A percentile compares a stretch with the other conserved stretches of the same genome.
These are phyloP conservation scores for Galerina marginata DNA, from an alignment of 768 basidiomycete species.

Conservation along the genomic window DNA sequence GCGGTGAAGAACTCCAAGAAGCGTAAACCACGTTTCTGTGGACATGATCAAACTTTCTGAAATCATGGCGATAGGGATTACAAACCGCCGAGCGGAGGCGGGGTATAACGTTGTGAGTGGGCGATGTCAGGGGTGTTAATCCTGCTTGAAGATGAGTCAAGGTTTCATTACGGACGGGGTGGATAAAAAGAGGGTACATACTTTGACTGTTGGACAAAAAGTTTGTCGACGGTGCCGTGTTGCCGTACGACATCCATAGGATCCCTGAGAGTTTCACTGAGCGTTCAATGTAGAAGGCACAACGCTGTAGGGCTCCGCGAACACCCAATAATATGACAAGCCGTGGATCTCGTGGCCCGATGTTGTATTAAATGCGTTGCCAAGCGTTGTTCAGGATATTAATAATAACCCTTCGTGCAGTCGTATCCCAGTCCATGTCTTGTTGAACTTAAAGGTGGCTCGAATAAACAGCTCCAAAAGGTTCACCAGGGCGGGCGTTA, in stretches of 20 bases:
- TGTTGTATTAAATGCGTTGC: too few relatives aligned
- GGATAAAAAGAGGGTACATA: constrained; percentile 5
- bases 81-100: constrained; percentile 4
- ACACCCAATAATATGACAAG: too few relatives aligned
- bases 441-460: too few relatives aligned
- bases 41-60: background rate
- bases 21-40: background rate
- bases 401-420: too few relatives aligned
- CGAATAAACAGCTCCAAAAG: too few relatives aligned
- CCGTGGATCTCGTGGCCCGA: too few relatives aligned
- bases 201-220: background rate
- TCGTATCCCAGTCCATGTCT: too few relatives aligned
- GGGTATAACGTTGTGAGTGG: background rate
- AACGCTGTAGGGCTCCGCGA: too few relatives aligned
- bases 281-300: too few relatives aligned
- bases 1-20: background rate
- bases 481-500: too few relatives aligned
- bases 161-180: constrained; percentile 2
- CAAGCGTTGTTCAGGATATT: too few relatives aligned
- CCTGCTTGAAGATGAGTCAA: background rate
- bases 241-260: background rate
- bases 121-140: background rate
- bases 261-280: background rate
- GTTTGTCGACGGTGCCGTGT: background rate
- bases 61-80: constrained; percentile 2